Conservation (phyloP, 192 early-diverging fungal genomes). For the Coemansia javaensis region DNA sequence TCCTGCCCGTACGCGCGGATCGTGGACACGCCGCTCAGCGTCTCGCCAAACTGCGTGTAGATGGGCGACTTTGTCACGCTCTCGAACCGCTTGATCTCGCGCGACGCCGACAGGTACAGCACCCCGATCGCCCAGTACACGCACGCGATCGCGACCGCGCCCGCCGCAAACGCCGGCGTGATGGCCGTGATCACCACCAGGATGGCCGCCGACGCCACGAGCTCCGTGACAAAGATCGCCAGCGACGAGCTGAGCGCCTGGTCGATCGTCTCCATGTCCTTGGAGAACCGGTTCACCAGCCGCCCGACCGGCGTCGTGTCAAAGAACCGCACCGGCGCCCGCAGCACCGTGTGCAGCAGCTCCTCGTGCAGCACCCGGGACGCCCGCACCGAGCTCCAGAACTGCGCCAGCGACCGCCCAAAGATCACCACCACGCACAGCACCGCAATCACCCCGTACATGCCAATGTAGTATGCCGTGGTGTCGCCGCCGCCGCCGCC, state of each 20-base stretch:
- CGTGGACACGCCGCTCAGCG: constrained; percentile 64
- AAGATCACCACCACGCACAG: constrained; percentile 20
- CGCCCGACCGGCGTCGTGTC: constrained; percentile 83
- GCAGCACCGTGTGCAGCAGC: constrained; percentile 49
- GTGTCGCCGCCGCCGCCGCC: constrained; percentile 1
- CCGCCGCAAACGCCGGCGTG: constrained; percentile 70
- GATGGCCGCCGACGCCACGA: constrained; percentile 54
- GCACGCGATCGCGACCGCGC: constrained; percentile 65
- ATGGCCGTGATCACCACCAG: constrained; percentile 58
- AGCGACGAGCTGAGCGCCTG: constrained; percentile 57
- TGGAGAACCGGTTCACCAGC: constrained; percentile 83
- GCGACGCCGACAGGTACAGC: constrained; percentile 66
- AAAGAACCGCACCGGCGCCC: constrained; percentile 83
- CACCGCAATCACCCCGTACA: constrained; percentile 30
- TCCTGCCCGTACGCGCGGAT: constrained; percentile 79
- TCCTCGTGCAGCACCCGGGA: constrained; percentile 32
- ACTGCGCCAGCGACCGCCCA: constrained; percentile 37
- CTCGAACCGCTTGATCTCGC: constrained; percentile 87
- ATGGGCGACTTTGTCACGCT: constrained; percentile 68
- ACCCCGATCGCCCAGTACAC: constrained; percentile 62
- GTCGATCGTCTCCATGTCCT: constrained; percentile 72
- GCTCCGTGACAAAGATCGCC: constrained; percentile 56
- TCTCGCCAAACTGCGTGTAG: constrained; percentile 74
- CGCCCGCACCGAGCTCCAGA: constrained; percentile 40
- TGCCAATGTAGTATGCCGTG: constrained; percentile 30